Base-by-base conservation (phyloP, 2,329 filamentous ascomycete genomes). In the Beauveria rudraprayagi region DNA sequence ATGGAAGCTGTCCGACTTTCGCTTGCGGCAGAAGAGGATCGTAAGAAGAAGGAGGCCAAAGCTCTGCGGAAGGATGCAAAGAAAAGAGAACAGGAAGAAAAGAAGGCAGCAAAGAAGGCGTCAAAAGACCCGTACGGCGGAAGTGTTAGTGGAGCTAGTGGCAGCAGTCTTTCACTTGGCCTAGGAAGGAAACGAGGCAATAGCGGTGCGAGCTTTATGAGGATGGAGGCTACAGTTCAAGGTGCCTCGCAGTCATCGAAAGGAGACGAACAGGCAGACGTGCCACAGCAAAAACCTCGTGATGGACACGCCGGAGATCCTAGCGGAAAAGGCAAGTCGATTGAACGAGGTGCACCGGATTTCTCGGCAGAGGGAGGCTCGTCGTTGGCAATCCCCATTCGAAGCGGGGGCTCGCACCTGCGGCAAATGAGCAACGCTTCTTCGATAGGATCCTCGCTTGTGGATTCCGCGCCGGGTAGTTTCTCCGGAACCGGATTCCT, bases 1-100 rank as follows among this genome's bases (percentile, higher is more conserved):
- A 91, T 94, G 81, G 94, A 99, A 72, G 94, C 94, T 0, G 95
- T 99, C 53, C 83, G 94, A 44, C 74, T 96, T 34, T 96, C 92
- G 53, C 78, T 99, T n/a, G 92, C 89, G 0, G 88, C 91, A 1
- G 94, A 99, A 71, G 93, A 97, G 69, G 93, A 97, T 47, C 84
- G 93, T n/a, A 89, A 91, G 66, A 88, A 84, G 52, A 94, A 91
- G 70, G 89, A 93, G 62, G 75, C 75, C 46, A 77, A 77, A 65
- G 70, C 69, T 5, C 50, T 71, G 16, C 69, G 72, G 8, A 97
- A 96, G 71, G 89, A 94, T 62, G 87, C 88, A 1, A 97, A 96
- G 77, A 91, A 88, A 68, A 84, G 85, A 60, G 89, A 91, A 63
- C 96, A 96, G 73, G 90, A 91, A 64, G 88, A 90, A 47, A 91